Conservation (phyloP, 495 filamentous ascomycete genomes). For the Aspergillus ellipticus region DNA sequence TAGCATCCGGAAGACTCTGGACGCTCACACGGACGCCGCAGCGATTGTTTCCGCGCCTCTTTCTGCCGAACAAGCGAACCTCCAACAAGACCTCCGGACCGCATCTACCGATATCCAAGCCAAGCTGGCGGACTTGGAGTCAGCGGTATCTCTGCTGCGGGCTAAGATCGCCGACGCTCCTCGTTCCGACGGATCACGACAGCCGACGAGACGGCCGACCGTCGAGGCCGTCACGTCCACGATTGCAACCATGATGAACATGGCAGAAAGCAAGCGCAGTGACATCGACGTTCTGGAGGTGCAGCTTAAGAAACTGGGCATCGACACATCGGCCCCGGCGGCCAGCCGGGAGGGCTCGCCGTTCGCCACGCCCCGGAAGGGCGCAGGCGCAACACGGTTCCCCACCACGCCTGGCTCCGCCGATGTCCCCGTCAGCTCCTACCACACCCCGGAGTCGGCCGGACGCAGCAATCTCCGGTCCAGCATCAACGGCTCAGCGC, state of each 20-base stretch:
- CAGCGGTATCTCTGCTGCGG: constrained; percentile 74
- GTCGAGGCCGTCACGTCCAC: constrained; percentile 89
- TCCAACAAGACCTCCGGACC: constrained; percentile 78
- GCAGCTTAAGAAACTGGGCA: constrained; percentile 69
- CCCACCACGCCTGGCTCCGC: constrained; percentile 40
- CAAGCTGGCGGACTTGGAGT: constrained; percentile 72
- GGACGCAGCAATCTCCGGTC: constrained; percentile 37
- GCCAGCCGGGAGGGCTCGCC: constrained; percentile 57
- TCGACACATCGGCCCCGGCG: constrained; percentile 43
- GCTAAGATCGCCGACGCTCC: constrained; percentile 63
- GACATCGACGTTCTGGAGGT: constrained; percentile 87
- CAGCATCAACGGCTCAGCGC: constrained; percentile 47
- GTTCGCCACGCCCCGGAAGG: constrained; percentile 55
- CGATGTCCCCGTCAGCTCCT: constrained; percentile 37
- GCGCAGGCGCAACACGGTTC: constrained; percentile 24
- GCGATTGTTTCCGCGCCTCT: constrained; percentile 66
- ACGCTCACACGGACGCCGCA: constrained; percentile 61
- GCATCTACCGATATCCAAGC: constrained; percentile 65
- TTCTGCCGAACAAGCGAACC: constrained; percentile 70
- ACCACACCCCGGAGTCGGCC: constrained; percentile 56
- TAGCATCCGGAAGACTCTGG: constrained; percentile 68
- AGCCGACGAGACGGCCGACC: constrained; percentile 58
- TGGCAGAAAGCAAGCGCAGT: constrained; percentile 81
- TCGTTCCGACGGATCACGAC: constrained; percentile 28
- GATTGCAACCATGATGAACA: constrained; percentile 85